A percentile compares a stretch with the other conserved stretches of the same genome.
Conservation (phyloP, 1,284 basidiomycete species). For the Entoloma clypeatum region DNA sequence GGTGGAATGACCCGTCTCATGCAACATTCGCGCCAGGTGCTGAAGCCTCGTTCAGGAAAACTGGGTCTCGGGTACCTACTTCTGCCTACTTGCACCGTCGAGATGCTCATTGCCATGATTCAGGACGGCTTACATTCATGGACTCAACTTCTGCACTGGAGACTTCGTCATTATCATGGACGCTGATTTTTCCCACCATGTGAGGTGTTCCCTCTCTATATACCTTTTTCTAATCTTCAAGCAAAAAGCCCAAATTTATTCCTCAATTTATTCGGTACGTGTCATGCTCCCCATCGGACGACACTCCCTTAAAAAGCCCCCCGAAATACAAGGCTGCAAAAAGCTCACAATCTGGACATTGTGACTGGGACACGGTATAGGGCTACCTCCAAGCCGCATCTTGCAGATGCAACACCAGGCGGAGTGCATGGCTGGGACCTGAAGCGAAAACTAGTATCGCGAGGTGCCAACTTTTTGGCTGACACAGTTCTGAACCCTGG, state of each 20-base stretch:
- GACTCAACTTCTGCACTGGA: constrained; percentile 83
- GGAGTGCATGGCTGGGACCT: constrained; percentile 90
- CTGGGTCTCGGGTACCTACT: constrained; percentile 74
- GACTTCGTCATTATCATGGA: constrained; percentile 97
- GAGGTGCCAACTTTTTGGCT: constrained; percentile 85
- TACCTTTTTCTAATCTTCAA: constrained; percentile 3
- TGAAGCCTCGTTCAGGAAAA: constrained; percentile 85
- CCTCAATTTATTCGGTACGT: constrained; percentile 79
- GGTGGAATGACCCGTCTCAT: background rate
- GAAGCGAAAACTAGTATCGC: constrained; percentile 79
- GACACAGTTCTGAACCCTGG: constrained; percentile 79
- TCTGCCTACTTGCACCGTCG: background rate
- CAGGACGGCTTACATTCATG: constrained; percentile 91
- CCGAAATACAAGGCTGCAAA: constrained; percentile 63
- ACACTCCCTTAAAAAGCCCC: constrained; percentile 1
- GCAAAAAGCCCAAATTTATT: constrained; percentile 79
- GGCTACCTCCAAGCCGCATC: constrained; percentile 48
- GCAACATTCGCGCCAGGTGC: constrained; percentile 41
- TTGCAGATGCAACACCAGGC: constrained; percentile 56
- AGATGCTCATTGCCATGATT: constrained; percentile 8
- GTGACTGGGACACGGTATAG: constrained; percentile 91
- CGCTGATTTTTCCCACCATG: constrained; percentile 93
- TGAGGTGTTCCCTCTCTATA: constrained; percentile 33
- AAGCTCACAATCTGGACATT: constrained; percentile 79
- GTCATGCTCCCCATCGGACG: background rate